Percentiles rank a stretch among this genome's conserved stretches.
Evolutionary conservation across 2,329 filamentous ascomycete genomes (phyloP).

Genomic region (Penicillium oxalicum): DNA sequence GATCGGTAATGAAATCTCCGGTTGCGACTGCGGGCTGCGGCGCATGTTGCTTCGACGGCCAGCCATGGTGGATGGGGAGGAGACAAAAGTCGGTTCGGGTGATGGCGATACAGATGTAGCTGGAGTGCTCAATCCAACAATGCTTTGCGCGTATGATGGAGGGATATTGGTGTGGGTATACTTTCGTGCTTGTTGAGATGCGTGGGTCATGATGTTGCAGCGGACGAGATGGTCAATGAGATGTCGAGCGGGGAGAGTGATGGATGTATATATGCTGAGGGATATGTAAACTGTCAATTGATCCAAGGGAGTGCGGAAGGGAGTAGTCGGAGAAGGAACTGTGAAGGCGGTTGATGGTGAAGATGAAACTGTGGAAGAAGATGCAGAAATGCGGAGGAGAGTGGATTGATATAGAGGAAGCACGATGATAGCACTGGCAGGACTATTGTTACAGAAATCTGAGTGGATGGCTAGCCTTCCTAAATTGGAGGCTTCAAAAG

Average conservation of each 20-base stretch:
- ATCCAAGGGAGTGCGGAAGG: slow-evolving; percentile 1
- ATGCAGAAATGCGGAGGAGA: slow-evolving; percentile 17
- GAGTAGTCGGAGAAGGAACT: slow-evolving; percentile 9
- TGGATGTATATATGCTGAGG: slow-evolving; percentile 12
- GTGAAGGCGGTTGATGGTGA: not conserved
- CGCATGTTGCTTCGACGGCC: slow-evolving; percentile 25
- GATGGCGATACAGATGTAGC: slow-evolving; percentile 15
- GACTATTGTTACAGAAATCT: slow-evolving; percentile 21
- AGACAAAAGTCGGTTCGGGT: slow-evolving; percentile 9
- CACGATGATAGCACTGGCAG: slow-evolving; percentile 9
- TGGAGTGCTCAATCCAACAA: slow-evolving; percentile 20
- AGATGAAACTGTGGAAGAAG: slow-evolving; percentile 10
- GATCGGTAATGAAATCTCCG: slow-evolving; percentile 31
- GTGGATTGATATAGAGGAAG: slow-evolving; percentile 23
- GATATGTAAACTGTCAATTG: slow-evolving; percentile 6
- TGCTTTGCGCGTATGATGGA: slow-evolving; percentile 16
- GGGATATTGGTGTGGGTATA: slow-evolving; percentile 16
- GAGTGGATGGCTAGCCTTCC: slow-evolving; percentile 18
- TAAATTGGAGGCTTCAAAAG: slow-evolving; percentile 8
- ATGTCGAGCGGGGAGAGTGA: not conserved
- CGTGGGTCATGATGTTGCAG: slow-evolving; percentile 17
- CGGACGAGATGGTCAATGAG: not conserved
- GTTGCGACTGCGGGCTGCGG: slow-evolving; percentile 22
- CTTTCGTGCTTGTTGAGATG: slow-evolving; percentile 18
- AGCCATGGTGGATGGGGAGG: slow-evolving; percentile 13